phyloP scores from a whole-genome alignment of 345 rosid genomes.

The Durio zibethinus region DNA sequence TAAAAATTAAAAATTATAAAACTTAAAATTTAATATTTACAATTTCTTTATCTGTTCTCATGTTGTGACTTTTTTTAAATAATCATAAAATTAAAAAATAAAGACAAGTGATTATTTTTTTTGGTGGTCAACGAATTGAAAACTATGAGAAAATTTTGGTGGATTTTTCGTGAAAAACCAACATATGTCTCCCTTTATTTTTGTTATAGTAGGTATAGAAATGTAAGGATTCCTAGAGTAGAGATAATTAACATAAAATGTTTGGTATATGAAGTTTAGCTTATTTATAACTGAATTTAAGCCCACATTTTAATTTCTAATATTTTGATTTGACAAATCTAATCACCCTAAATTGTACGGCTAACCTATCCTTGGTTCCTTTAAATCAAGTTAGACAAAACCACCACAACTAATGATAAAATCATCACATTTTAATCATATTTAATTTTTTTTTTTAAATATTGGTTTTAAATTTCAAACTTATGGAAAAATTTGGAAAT shows the following conservation, averaged over 20 bases:
- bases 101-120: background rate
- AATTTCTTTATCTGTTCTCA: too few relatives aligned
- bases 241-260: background rate
- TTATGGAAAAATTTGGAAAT: too few relatives aligned
- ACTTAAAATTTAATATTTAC: too few relatives aligned
- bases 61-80: too few relatives aligned
- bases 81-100: background rate
- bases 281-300: background rate
- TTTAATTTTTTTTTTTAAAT: too few relatives aligned
- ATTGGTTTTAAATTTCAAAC: too few relatives aligned
- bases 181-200: constrained; percentile 6
- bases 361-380: background rate
- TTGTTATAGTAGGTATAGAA: background rate
- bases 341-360: background rate
- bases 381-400: background rate
- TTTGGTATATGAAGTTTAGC: background rate
- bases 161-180: constrained; percentile 21
- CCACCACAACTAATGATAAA: background rate
- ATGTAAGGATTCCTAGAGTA: background rate
- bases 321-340: background rate
- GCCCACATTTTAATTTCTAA: background rate
- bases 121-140: constrained; percentile 9
- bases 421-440: background rate
- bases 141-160: background rate
- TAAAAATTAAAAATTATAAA: too few relatives aligned